Percentiles rank a stretch among this genome's conserved stretches.
Conservation (phyloP, 768 basidiomycete genomes). For the Suillus bovinus region DNA sequence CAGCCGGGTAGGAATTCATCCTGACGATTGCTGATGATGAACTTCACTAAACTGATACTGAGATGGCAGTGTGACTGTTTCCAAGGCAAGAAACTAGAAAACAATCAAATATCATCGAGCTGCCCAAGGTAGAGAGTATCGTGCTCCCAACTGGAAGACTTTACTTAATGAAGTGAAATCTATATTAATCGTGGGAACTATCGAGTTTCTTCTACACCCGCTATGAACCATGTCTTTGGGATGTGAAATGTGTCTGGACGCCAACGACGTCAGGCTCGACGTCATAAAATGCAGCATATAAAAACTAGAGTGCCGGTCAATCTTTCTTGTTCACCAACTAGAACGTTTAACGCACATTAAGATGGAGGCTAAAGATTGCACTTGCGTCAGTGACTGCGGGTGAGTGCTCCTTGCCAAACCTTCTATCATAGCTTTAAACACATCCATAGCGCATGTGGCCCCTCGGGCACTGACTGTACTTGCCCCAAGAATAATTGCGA, state of each 20-base stretch:
- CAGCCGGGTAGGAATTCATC: conserved; percentile 94
- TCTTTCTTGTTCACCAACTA: neutral
- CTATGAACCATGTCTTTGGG: too few species aligned
- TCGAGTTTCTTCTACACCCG: too few species aligned
- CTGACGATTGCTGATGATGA: neutral
- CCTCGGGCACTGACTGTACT: conserved; percentile 30
- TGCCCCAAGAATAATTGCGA: conserved; percentile 33
- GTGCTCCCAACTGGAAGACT: neutral
- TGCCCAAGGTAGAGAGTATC: neutral
- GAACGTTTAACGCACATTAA: too few species aligned
- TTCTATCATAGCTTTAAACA: neutral
- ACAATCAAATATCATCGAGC: neutral
- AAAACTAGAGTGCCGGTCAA: neutral
- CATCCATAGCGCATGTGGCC: conserved; percentile 29
- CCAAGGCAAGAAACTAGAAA: neutral
- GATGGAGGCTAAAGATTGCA: conserved; percentile 30
- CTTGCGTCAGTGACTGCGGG: conserved; percentile 31
- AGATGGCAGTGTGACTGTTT: neutral
- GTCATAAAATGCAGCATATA: neutral
- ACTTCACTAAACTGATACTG: neutral
- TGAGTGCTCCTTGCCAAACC: conserved; percentile 13
- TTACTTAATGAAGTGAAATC: neutral
- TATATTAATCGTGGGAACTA: neutral
- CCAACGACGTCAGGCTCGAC: neutral
- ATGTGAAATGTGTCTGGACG: too few species aligned